phyloP scores from a whole-genome alignment of 2,329 filamentous ascomycete genomes.

The Cercospora zeae-maydis region DNA sequence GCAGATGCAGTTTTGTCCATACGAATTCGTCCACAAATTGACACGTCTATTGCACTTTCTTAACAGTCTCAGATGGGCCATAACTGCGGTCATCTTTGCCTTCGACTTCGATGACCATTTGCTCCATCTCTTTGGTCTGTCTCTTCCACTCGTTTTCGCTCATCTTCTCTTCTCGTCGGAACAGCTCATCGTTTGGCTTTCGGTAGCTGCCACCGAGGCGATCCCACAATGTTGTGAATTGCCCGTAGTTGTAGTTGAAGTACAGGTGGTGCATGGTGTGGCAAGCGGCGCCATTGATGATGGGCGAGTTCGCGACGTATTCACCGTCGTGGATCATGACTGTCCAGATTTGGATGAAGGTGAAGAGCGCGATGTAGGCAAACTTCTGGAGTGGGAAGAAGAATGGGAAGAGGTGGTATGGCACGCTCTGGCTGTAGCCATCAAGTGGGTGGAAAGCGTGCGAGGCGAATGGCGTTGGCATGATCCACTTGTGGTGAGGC shows the following conservation, averaged over 20 bases:
- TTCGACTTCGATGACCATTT: slow-evolving; percentile 70
- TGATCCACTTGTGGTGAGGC: slow-evolving; percentile 99
- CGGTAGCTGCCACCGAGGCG: slow-evolving; percentile 82
- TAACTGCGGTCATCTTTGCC: slow-evolving; percentile 51
- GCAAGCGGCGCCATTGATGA: slow-evolving; percentile 92
- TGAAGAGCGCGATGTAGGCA: slow-evolving; percentile 79
- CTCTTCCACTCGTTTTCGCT: slow-evolving; percentile 72
- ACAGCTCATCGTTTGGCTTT: slow-evolving; percentile 79
- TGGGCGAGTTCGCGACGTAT: slow-evolving; percentile 82
- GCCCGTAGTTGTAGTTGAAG: slow-evolving; percentile 90
- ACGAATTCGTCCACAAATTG: not conserved
- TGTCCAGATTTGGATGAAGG: slow-evolving; percentile 95
- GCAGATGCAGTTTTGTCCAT: slow-evolving; percentile 6
- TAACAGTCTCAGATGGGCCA: slow-evolving; percentile 28
- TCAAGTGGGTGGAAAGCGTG: slow-evolving; percentile 95
- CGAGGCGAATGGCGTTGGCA: slow-evolving; percentile 89
- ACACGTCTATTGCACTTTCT: slow-evolving; percentile 38
- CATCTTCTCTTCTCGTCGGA: slow-evolving; percentile 82
- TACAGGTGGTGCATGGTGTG: slow-evolving; percentile 88
- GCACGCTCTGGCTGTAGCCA: slow-evolving; percentile 81
- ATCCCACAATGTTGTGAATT: slow-evolving; percentile 92
- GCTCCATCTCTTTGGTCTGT: slow-evolving; percentile 73
- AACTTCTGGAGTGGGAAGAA: slow-evolving; percentile 90
- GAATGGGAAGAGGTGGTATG: slow-evolving; percentile 92
- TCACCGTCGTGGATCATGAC: slow-evolving; percentile 95